Evolutionary conservation across 2,329 filamentous ascomycete genomes (phyloP).

Genomic region (Colletotrichum scovillei): DNA sequence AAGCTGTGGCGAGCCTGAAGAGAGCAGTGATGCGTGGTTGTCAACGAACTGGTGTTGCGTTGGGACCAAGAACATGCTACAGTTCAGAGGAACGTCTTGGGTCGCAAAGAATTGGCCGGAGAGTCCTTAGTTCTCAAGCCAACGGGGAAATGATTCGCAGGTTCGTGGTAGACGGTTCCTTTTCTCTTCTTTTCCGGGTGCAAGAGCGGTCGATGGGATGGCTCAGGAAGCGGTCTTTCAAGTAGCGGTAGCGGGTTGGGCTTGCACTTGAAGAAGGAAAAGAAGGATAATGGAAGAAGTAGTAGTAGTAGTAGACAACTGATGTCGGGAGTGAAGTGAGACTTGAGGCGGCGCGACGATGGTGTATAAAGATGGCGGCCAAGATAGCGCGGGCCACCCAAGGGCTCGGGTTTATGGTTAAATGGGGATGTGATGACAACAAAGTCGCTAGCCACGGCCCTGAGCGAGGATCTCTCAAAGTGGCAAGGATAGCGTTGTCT

Average conservation of each 20-base stretch:
- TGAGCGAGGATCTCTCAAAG: slow-evolving; percentile 38
- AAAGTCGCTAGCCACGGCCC: slow-evolving; percentile 37
- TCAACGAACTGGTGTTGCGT: slow-evolving; percentile 46
- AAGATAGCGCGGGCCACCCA: slow-evolving; percentile 38
- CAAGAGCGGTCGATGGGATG: slow-evolving; percentile 17
- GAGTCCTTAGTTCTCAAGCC: slow-evolving; percentile 47
- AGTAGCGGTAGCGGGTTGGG: slow-evolving; percentile 30
- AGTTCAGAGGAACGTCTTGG: slow-evolving; percentile 40
- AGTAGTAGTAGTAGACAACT: slow-evolving; percentile 7
- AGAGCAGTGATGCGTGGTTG: slow-evolving; percentile 43
- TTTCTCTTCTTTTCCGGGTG: slow-evolving; percentile 13
- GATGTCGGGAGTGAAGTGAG: slow-evolving; percentile 32
- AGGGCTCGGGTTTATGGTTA: slow-evolving; percentile 38
- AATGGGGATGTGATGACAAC: slow-evolving; percentile 38
- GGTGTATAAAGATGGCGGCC: slow-evolving; percentile 39
- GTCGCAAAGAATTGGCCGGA: slow-evolving; percentile 38
- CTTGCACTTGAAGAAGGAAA: slow-evolving; percentile 36
- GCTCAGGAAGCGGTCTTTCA: slow-evolving; percentile 26
- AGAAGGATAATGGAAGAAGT: slow-evolving; percentile 34
- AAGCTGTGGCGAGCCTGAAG: slow-evolving; percentile 41
- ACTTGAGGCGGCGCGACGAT: slow-evolving; percentile 38
- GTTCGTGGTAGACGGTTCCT: slow-evolving; percentile 25
- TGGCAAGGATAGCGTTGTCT: slow-evolving; percentile 38
- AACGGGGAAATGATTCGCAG: slow-evolving; percentile 35
- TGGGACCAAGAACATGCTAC: slow-evolving; percentile 49